A percentile compares a stretch with the other conserved stretches of the same genome.
Evolutionary conservation across 176 grass and related monocot genomes (phyloP).

Genomic region (Thalia dealbata): DNA sequence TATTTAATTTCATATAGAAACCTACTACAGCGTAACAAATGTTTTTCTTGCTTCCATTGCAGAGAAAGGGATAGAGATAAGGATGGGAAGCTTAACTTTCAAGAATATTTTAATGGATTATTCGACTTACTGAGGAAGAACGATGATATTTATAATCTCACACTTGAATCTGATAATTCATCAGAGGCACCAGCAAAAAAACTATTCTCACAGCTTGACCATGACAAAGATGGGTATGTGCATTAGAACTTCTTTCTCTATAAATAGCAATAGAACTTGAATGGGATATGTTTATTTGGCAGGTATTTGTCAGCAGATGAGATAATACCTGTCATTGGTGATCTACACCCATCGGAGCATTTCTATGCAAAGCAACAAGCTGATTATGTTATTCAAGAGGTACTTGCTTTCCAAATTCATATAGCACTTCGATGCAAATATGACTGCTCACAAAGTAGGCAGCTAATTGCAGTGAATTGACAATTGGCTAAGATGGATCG

Average conservation of each 20-base stretch:
- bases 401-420: neutral
- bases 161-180: slow-evolving; percentile 41
- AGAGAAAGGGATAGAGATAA: slow-evolving; percentile 95
- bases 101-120: slow-evolving; percentile 75
- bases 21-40: neutral
- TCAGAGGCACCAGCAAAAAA: slow-evolving; percentile 69
- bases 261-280: slow-evolving; percentile 5
- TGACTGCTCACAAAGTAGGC: no score
- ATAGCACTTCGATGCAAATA: neutral
- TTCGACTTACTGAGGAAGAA: slow-evolving; percentile 71
- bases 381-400: slow-evolving; percentile 7
- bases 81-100: slow-evolving; percentile 73
- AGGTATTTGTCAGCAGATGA: slow-evolving; percentile 52
- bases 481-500: no score
- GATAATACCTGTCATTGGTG: slow-evolving; percentile 3
- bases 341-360: slow-evolving; percentile 11
- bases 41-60: slow-evolving; percentile 22
- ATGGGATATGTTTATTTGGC: slow-evolving; percentile 24
- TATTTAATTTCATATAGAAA: neutral
- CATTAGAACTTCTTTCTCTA: slow-evolving; percentile 14
- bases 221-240: slow-evolving; percentile 80
- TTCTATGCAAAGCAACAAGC: slow-evolving; percentile 22
- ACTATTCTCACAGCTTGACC: slow-evolving; percentile 72
- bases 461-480: no score
- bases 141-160: slow-evolving; percentile 44